These are phyloP conservation scores for Lactarius akahatsu DNA, from an alignment of 768 basidiomycete species.

Conservation along the genomic window DNA sequence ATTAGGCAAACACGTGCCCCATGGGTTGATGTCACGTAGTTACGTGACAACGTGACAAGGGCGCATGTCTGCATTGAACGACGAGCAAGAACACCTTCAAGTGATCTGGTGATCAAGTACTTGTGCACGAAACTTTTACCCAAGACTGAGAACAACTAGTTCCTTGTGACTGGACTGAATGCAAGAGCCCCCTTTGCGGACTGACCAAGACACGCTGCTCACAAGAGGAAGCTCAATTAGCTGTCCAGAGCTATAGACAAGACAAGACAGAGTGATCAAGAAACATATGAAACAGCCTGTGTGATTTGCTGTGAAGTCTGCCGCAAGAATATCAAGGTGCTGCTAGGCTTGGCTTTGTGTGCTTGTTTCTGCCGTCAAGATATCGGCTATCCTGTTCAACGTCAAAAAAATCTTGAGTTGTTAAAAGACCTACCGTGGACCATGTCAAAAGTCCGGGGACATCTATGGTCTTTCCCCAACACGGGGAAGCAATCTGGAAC, in stretches of 20 bases:
- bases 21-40: slow-evolving; percentile 22
- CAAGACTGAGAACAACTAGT: slow-evolving; percentile 16
- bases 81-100: slow-evolving; percentile 27
- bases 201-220: slow-evolving; percentile 15
- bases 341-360: slow-evolving; percentile 24
- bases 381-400: slow-evolving; percentile 5
- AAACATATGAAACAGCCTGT: slow-evolving; percentile 10
- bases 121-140: slow-evolving; percentile 15
- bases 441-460: slow-evolving; percentile 1
- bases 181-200: slow-evolving; percentile 17
- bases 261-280: slow-evolving; percentile 28
- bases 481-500: slow-evolving; percentile 13
- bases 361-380: slow-evolving; percentile 19
- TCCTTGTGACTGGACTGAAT: slow-evolving; percentile 26
- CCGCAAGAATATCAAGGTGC: slow-evolving; percentile 16
- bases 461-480: slow-evolving; percentile 10
- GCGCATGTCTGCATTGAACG: slow-evolving; percentile 22
- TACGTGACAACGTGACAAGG: slow-evolving; percentile 27
- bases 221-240: slow-evolving; percentile 16
- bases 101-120: slow-evolving; percentile 17
- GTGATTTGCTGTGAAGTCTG: slow-evolving; percentile 23
- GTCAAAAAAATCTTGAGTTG: slow-evolving; percentile 20
- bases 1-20: slow-evolving; percentile 19
- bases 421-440: slow-evolving; percentile 7
- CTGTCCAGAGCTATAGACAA: slow-evolving; percentile 21